Percentiles rank a stretch among this genome's conserved stretches.
Evolutionary conservation across 305 asterid species (phyloP).

Genomic region (Rubia occidens): DNA sequence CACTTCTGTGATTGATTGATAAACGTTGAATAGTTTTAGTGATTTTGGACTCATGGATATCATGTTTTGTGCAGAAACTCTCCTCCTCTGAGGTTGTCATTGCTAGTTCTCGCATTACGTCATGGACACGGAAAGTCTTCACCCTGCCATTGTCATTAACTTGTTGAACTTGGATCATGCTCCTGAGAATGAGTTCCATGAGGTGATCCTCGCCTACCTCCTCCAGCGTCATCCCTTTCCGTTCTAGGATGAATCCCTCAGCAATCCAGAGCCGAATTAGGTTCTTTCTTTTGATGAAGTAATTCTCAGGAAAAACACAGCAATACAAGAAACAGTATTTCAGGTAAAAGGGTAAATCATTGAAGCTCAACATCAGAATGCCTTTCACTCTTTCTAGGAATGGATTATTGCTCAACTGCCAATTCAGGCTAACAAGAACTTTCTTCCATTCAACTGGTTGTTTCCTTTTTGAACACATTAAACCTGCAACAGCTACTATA

Average conservation of each 20-base stretch:
- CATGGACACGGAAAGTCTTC: conserved; percentile 25
- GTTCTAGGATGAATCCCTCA: conserved; percentile 23
- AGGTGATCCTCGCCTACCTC: conserved; percentile 27
- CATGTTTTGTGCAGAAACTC: conserved; percentile 20
- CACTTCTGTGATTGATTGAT: conserved; percentile 17
- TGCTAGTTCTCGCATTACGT: conserved; percentile 28
- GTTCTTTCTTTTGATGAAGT: conserved; percentile 19
- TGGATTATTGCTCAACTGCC: conserved; percentile 23
- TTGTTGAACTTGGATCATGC: conserved; percentile 25
- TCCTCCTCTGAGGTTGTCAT: conserved; percentile 20
- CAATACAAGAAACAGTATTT: conserved; percentile 27
- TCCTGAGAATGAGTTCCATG: conserved; percentile 24
- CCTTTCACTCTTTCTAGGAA: conserved; percentile 23
- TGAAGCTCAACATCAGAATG: conserved; percentile 24
- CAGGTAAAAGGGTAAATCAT: conserved; percentile 25
- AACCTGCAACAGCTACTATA: conserved; percentile 27
- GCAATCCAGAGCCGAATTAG: conserved; percentile 31
- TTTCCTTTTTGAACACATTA: conserved; percentile 21
- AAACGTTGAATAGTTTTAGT: conserved; percentile 17
- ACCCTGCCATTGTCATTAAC: conserved; percentile 20
- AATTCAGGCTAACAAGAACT: conserved; percentile 23
- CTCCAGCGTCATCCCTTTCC: conserved; percentile 21
- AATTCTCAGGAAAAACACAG: conserved; percentile 26
- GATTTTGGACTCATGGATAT: conserved; percentile 16
- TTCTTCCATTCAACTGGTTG: conserved; percentile 22